phyloP scores from a whole-genome alignment of 169 alveolate species.

The Plasmodium knowlesi region DNA sequence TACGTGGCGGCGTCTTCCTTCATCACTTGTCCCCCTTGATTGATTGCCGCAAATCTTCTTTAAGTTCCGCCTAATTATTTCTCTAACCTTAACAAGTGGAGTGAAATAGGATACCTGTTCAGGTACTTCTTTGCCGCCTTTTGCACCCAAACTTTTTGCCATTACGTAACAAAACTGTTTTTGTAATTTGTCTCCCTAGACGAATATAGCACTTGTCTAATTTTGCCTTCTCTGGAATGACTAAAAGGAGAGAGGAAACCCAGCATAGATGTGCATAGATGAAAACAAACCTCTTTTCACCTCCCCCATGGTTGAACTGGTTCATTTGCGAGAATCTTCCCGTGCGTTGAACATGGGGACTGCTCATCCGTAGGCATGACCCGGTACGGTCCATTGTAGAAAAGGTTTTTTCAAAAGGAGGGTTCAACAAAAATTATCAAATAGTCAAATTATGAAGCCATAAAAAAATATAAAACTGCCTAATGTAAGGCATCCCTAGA shows the following conservation, averaged over 20 bases:
- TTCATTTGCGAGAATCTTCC: not conserved
- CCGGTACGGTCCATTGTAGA: not conserved
- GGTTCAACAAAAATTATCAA: not conserved
- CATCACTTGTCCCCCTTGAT: not conserved
- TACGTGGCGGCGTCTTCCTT: not conserved
- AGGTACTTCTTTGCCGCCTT: not conserved
- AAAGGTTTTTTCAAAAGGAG: not conserved
- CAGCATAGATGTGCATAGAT: not conserved
- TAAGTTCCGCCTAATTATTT: constrained; percentile 40
- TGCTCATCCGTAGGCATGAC: not conserved
- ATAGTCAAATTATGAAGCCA: not conserved
- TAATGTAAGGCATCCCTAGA: not conserved
- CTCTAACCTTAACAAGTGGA: not conserved
- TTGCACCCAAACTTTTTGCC: not conserved
- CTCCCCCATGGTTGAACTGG: not conserved
- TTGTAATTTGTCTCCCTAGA: not conserved
- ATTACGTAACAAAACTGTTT: not conserved
- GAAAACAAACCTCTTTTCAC: not conserved
- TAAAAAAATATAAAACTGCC: not conserved
- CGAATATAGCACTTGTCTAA: not conserved
- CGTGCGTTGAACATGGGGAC: not conserved
- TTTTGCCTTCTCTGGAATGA: not conserved
- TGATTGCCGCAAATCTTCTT: constrained; percentile 17
- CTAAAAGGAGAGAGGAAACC: not conserved
- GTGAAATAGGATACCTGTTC: not conserved